Conservation (phyloP, 2,329 filamentous ascomycete species). For the Corinectria fuckeliana region DNA sequence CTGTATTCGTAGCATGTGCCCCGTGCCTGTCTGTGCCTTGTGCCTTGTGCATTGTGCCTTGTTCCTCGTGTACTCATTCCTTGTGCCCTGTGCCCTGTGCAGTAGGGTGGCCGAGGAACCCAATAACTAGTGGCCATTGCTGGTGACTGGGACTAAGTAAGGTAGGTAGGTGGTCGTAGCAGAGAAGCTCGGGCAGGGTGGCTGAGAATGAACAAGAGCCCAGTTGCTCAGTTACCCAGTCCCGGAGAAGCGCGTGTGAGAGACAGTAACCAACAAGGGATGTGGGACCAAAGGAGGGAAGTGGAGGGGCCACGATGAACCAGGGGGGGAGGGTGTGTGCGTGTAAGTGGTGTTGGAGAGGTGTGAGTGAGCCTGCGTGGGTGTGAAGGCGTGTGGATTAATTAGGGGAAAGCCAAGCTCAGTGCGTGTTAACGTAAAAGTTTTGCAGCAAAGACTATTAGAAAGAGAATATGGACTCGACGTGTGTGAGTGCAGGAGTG, state of each 20-base stretch:
- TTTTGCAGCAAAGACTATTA: constrained; percentile 4
- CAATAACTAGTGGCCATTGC: constrained; percentile 9
- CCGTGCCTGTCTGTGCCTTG: too few species aligned
- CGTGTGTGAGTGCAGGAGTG: constrained; percentile 4
- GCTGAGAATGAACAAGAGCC: constrained; percentile 25
- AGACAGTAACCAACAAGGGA: constrained; percentile 35
- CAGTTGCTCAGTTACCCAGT: background rate
- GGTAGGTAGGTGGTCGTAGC: constrained; percentile 12
- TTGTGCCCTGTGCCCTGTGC: constrained; percentile 15
- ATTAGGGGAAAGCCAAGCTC: background rate
- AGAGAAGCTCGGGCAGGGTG: constrained; percentile 27
- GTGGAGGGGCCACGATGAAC: constrained; percentile 32
- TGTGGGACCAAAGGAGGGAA: constrained; percentile 31
- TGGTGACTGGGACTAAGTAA: constrained; percentile 14
- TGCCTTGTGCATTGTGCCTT: too few species aligned
- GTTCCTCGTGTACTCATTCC: background rate
- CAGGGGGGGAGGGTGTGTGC: constrained; percentile 33
- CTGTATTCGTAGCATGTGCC: background rate
- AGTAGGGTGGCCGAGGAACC: constrained; percentile 7
- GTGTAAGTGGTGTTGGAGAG: constrained; percentile 19
- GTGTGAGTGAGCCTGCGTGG: constrained; percentile 11
- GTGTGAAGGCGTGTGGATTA: constrained; percentile 10
- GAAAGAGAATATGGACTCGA: constrained; percentile 3
- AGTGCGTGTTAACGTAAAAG: background rate
- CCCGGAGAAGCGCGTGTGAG: constrained; percentile 24